Evolutionary conservation across 2,329 filamentous ascomycete genomes (phyloP), one percentile per base, ranked within the genome.

Genomic region (Trichoderma afroharzianum): DNA sequence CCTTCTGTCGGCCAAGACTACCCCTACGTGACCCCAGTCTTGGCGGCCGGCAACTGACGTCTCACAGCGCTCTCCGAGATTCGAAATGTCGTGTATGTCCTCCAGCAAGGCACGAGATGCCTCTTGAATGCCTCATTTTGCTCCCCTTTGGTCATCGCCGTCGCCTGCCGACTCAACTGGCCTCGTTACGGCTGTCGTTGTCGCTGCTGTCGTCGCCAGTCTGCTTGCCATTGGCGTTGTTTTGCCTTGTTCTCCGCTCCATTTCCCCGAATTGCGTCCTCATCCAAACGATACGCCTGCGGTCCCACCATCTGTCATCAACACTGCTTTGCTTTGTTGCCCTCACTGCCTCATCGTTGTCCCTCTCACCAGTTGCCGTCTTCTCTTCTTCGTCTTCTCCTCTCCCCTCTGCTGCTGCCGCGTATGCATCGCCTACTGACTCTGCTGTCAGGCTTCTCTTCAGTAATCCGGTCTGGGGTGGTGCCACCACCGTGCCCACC

Each of bases 391-490:
- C 33, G 3, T 11, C 28, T 59, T n/a, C 55, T 32, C 15, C 57
- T 26, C 11, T 64, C 12, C 2, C 43, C 15, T 57, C 63, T 32
- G 14, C 53, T 59, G 24, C 57, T 47, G 47, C 24, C 64, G 64
- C 53, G 28, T 21, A 68, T 43, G 63, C 66, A 28, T 70, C 57
- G 21, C 50, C 47, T 70, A 32, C 71, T 72, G 71, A 70, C 71
- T n/a, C n/a, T 21, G 32, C 36, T 26, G 30, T 36, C 32, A 89
- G 88, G 80, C 84, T 89, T 78, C 82, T 90, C 73, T 88, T 90
- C 79, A 89, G 85, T 80, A 88, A 89, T 79, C 88, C 88, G 33
- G 83, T 83, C 70, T 89, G 85, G 84, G 82, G 81, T 68, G 85
- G 85, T 74, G 82, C 82, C 68, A 82, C 82, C 73, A 85, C 84